These are phyloP conservation scores for Carex sylvatica DNA, from an alignment of 202 grass and related monocot species.

Conservation along the genomic window DNA sequence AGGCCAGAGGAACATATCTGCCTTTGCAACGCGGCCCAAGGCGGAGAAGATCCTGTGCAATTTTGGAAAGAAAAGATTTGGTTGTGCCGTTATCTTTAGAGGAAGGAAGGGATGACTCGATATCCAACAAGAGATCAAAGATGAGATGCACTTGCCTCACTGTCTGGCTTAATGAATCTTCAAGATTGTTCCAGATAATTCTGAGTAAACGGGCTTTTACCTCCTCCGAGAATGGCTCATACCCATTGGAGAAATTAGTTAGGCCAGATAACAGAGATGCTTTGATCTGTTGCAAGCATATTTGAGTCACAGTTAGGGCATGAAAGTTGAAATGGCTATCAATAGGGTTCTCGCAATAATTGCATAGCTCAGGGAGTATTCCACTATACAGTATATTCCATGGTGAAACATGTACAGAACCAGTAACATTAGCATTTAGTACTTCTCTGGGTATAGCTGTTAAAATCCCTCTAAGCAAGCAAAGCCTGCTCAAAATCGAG, in stretches of 20 bases:
- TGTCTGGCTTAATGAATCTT: constrained; percentile 96
- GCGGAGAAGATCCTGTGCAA: constrained; percentile 71
- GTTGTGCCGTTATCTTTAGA: constrained; percentile 33
- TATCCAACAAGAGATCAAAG: constrained; percentile 96
- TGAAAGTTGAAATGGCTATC: constrained; percentile 99
- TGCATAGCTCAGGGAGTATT: constrained; percentile 82
- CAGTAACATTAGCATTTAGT: constrained; percentile 46
- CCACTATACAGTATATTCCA: constrained; percentile 93
- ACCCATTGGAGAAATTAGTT: constrained; percentile 63
- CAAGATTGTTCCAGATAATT: constrained; percentile 97
- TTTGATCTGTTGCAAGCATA: constrained; percentile 98
- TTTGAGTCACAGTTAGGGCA: constrained; percentile 93
- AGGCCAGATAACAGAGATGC: constrained; percentile 59
- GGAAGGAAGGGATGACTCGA: constrained; percentile 55
- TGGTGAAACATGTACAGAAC: constrained; percentile 34
- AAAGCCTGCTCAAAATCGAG: constrained; percentile 85
- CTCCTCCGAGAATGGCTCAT: constrained; percentile 55
- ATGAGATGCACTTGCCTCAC: constrained; percentile 97
- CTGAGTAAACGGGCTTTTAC: constrained; percentile 52
- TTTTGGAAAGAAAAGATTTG: constrained; percentile 53
- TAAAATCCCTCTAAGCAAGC: constrained; percentile 89
- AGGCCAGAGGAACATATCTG: constrained; percentile 87
- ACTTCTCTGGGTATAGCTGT: constrained; percentile 72
- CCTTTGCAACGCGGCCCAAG: constrained; percentile 81
- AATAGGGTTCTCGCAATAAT: constrained; percentile 86